A percentile compares a stretch with the other conserved stretches of the same genome.
Conservation (phyloP, 2,329 filamentous ascomycete genomes). For the Tolypocladium sp. region DNA sequence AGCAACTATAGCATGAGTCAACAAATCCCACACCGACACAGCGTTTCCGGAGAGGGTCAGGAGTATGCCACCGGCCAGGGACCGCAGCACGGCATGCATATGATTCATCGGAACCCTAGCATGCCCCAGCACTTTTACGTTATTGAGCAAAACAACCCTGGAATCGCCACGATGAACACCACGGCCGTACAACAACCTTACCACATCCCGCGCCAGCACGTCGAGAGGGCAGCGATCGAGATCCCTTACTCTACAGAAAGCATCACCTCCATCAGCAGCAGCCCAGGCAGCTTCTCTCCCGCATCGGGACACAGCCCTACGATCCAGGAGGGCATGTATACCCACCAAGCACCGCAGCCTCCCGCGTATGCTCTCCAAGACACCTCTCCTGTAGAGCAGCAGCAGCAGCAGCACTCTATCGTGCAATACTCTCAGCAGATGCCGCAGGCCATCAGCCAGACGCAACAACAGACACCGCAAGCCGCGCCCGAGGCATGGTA, state of each 20-base stretch:
- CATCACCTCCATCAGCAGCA: slow-evolving; percentile 45
- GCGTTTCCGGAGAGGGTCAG: slow-evolving; percentile 31
- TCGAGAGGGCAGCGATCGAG: slow-evolving; percentile 36
- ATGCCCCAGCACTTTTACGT: slow-evolving; percentile 46
- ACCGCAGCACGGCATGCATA: slow-evolving; percentile 33
- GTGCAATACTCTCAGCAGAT: slow-evolving; percentile 34
- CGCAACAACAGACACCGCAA: slow-evolving; percentile 15
- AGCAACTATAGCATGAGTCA: slow-evolving; percentile 30
- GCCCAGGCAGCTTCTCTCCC: slow-evolving; percentile 49
- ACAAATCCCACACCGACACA: slow-evolving; percentile 37
- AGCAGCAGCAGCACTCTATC: slow-evolving; percentile 25
- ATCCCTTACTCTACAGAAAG: slow-evolving; percentile 41
- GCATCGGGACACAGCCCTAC: slow-evolving; percentile 44
- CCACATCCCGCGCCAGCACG: slow-evolving; percentile 40
- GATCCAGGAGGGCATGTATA: slow-evolving; percentile 47
- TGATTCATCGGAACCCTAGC: slow-evolving; percentile 39
- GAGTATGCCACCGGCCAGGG: slow-evolving; percentile 29
- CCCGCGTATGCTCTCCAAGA: slow-evolving; percentile 39
- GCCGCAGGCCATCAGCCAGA: slow-evolving; percentile 27
- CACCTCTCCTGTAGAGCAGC: slow-evolving; percentile 37
- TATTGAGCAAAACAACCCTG: slow-evolving; percentile 52
- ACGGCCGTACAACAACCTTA: slow-evolving; percentile 39
- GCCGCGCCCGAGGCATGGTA: slow-evolving; percentile 40
- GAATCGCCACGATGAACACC: slow-evolving; percentile 52
- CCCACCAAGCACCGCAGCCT: slow-evolving; percentile 40